Base-by-base conservation (phyloP, 176 grass and related monocot genomes). In the Lolium perenne region DNA sequence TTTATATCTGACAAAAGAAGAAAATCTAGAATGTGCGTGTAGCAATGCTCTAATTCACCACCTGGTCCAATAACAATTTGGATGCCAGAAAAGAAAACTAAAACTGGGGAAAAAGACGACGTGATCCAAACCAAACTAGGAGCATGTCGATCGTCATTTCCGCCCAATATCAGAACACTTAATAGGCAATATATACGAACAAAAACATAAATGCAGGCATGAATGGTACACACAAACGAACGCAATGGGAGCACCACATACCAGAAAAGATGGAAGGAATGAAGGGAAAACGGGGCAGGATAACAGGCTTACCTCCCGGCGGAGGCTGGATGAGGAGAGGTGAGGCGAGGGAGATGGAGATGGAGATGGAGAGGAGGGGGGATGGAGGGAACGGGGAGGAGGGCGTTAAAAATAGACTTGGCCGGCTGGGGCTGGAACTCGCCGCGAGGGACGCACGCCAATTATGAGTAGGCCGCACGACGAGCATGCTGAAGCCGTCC, bases 261-360 rank as follows among this genome's bases (percentile, higher is more conserved):
- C 40, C 38, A 43, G 46, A 48, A 26, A 59, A 17, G 35, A 56
- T 56, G 2, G 67, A 60, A 35, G 1, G 16, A 23, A 62, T 2
- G 53, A 26, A 20, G 16, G 10, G 25, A 62, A 62, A 62, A 25
- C 12, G 20, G 4, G 45, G 18, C 48, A 75, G 73, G 23, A 22
- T 72, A 7, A 14, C 1, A 29, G 22, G 60, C 79, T 22, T 84
- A 89, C 87, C 87, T 84, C 81, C 56, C 55, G 71, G 87, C 83
- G 81, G 81, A 84, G 75, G 75, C 56, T 84, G 48, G 38, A 38
- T 35, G 87, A 74, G 76, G 45, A 67, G 60, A 35, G 56, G 68
- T 14, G 32, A 48, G 65, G 18, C 14, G 57, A 8, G 53, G 53
- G 25, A 17, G 49, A 76, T 17, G 73, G 25, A 17, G 49, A 76